These are phyloP conservation scores for Trichomonas vaginalis DNA, from an alignment of 208 protist species.

Conservation along the genomic window DNA sequence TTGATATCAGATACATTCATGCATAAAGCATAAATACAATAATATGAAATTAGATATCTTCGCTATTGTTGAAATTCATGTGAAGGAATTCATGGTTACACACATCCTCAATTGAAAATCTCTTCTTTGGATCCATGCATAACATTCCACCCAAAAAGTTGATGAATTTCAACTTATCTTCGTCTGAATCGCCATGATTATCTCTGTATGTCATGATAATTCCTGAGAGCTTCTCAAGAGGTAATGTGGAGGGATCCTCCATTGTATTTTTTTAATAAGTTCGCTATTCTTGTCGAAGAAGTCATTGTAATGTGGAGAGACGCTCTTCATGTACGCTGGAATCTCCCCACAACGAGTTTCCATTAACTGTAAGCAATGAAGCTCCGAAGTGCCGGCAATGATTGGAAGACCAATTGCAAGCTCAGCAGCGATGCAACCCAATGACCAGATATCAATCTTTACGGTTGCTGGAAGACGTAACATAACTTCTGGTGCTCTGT, in stretches of 20 bases:
- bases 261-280: neutral
- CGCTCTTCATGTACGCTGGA: neutral
- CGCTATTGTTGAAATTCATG: neutral
- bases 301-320: neutral
- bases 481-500: conserved; percentile 43
- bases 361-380: neutral
- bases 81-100: neutral
- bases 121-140: neutral
- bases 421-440: conserved; percentile 86
- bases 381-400: conserved; percentile 39
- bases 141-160: neutral
- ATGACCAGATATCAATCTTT: conserved; percentile 81
- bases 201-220: neutral
- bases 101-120: neutral
- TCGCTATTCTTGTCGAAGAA: neutral
- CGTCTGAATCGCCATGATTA: neutral
- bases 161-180: neutral
- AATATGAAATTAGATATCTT: too few species aligned
- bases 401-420: conserved; percentile 61
- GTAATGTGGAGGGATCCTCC: neutral
- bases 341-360: neutral
- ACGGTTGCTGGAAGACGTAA: conserved; percentile 55
- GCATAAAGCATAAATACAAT: too few species aligned
- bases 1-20: too few species aligned
- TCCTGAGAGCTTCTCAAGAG: neutral